Evolutionary conservation across 768 basidiomycete species (phyloP), one percentile per base, ranked within the genome.

Genomic region (Cyclocybe aegerita): DNA sequence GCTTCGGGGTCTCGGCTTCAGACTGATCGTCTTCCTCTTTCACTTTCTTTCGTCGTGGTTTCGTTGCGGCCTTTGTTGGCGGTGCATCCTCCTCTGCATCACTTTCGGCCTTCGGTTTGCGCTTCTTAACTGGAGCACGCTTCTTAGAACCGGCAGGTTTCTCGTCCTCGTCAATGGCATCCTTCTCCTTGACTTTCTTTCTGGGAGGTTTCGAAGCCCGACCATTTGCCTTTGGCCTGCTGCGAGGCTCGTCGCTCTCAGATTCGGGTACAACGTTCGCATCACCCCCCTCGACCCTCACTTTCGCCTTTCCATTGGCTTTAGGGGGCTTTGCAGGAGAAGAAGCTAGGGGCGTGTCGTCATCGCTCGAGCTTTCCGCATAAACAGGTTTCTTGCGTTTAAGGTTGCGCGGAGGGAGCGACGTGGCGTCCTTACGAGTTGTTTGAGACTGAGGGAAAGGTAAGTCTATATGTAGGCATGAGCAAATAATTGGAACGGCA

Each of bases 291-390:
- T 61, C 60, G 48, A 55, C 56, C 48, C 68, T 71, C 11, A 56
- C 50, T 54, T 73, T 70, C 42, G 56, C 58, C 37, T 72, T 75
- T 29, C 77, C 72, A 48, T 79, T 81, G 39, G 70, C 61, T 43
- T 62, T 66, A 15, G 57, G 39, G 36, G 66, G 45, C 48, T 88
- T 90, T 4, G 71, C 75, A 14, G 86, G 87, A 35, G 89, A 88
- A 23, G 87, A 86, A 43, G 87, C 83, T 35, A 89, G 77, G 46
- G 86, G 87, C 12, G 72, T 73, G 48, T 90, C 87, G 55, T 90
- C 86, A 40, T 88, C 87, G 53, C 83, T 86, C 29, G 83, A 86
- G 44, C 83, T 78, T 50, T 79, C 78, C 15, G 72, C 73, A 52
- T 76, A 75, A 23, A 70, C 64, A 17, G 73, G 68, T 60, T 80